A percentile compares a stretch with the other conserved stretches of the same genome.
Evolutionary conservation across 768 basidiomycete genomes (phyloP).

Genomic region (Termitomyces sp.): DNA sequence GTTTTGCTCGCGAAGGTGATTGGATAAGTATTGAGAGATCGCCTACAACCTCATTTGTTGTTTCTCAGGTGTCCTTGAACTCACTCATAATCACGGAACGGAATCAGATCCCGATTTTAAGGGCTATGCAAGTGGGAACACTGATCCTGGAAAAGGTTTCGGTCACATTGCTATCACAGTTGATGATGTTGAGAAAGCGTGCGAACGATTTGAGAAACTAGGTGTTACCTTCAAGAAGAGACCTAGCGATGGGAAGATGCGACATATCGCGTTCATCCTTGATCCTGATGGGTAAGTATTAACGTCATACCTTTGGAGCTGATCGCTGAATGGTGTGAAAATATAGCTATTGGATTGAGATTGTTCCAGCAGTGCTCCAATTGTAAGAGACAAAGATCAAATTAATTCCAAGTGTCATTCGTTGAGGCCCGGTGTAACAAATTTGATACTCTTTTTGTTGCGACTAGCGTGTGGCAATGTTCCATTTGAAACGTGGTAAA

Average conservation of each 20-base stretch:
- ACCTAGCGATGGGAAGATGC: slow-evolving; percentile 83
- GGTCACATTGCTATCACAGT: slow-evolving; percentile 89
- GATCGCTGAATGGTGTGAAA: background rate
- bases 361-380: slow-evolving; percentile 32
- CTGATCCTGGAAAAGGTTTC: slow-evolving; percentile 73
- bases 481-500: background rate
- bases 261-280: slow-evolving; percentile 74
- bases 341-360: slow-evolving; percentile 55
- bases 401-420: too few relatives aligned
- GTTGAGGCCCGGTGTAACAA: background rate
- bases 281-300: slow-evolving; percentile 72
- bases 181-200: slow-evolving; percentile 77
- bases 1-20: slow-evolving; percentile 63
- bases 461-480: too few relatives aligned
- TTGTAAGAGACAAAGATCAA: slow-evolving; percentile 13
- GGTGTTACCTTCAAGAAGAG: slow-evolving; percentile 87
- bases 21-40: background rate
- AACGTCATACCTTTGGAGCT: background rate
- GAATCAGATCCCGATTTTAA: slow-evolving; percentile 73
- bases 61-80: slow-evolving; percentile 66
- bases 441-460: background rate
- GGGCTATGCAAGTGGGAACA: slow-evolving; percentile 85
- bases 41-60: background rate
- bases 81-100: slow-evolving; percentile 88
- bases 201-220: slow-evolving; percentile 73